phyloP scores from a whole-genome alignment of 2,329 filamentous ascomycete species.

The Clarireedia sp. region DNA sequence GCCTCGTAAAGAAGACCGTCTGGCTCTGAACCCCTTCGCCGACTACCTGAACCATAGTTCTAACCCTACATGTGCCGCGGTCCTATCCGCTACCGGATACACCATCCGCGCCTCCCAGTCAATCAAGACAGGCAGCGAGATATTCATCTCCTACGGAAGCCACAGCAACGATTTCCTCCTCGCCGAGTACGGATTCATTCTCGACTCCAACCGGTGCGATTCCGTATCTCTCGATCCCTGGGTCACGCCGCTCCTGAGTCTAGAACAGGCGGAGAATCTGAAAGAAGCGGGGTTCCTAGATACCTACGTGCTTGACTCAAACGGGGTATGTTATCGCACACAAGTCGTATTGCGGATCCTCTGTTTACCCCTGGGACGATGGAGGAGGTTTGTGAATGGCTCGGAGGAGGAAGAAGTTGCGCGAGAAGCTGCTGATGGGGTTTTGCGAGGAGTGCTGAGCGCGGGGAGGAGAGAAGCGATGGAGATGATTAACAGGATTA shows the following conservation, averaged over 20 bases:
- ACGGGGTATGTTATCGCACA: slow-evolving; percentile 46
- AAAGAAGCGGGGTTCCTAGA: slow-evolving; percentile 42
- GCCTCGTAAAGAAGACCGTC: slow-evolving; percentile 45
- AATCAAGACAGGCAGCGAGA: slow-evolving; percentile 52
- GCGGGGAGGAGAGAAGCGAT: slow-evolving; percentile 7
- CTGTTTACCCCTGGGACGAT: slow-evolving; percentile 32
- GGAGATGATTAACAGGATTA: slow-evolving; percentile 10
- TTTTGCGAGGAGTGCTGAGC: slow-evolving; percentile 29
- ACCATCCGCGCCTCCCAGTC: slow-evolving; percentile 42
- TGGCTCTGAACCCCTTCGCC: slow-evolving; percentile 63
- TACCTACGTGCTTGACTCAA: slow-evolving; percentile 42
- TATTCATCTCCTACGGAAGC: slow-evolving; percentile 61
- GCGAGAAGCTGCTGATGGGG: slow-evolving; percentile 32
- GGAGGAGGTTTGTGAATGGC: slow-evolving; percentile 38
- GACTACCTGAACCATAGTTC: slow-evolving; percentile 59
- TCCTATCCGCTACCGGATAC: slow-evolving; percentile 44
- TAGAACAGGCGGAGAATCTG: slow-evolving; percentile 32
- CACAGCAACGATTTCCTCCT: slow-evolving; percentile 68
- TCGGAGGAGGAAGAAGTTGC: slow-evolving; percentile 39
- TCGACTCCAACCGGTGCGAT: slow-evolving; percentile 27
- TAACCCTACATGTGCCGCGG: slow-evolving; percentile 34
- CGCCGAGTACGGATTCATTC: slow-evolving; percentile 47
- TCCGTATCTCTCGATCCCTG: slow-evolving; percentile 24
- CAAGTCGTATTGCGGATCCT: slow-evolving; percentile 43
- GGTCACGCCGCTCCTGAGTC: slow-evolving; percentile 22